Base-by-base conservation (phyloP, 23 red algal genomes). In the Pyropia yezoensis region DNA sequence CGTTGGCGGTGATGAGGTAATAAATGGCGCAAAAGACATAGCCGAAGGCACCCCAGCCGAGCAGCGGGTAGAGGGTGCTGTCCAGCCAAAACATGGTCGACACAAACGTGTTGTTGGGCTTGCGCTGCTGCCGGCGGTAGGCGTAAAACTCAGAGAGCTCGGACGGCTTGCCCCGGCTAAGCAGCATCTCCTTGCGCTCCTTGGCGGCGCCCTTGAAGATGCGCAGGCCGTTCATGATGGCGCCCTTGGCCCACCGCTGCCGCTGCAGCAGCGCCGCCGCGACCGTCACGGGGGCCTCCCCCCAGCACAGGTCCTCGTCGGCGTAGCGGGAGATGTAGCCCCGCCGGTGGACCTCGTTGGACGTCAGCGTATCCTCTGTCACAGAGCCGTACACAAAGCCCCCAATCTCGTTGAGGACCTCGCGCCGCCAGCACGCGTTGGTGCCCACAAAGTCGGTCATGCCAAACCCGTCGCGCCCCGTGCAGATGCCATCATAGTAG, bases 311-410 rank as follows among this genome's bases (percentile, higher is more conserved):
- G 32, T 87, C 82, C 53, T 87, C 82, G 15, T 70, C 33, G 18
- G 82, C 82, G 54, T 87, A 87, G 63, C 76, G 75, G 27, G 82
- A 87, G 25, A 77, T 66, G 62, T 87, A 87, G 12, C 82, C 82
- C 1, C 82, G 62, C 39, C 69, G 66, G 70, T 87, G 82, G 18
- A 87, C 82, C 63, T 87, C 82, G 28, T 87, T 87, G 6, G 82
- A 87, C 1, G 82, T 87, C 7, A 87, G 62, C 27, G 82, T 87
- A 24, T 87, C 82, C 50, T 87, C 82, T 15, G 82, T 87, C 7
- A 87, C 82, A 15, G 82, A 87, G 24, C 82, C 82, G 52, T 87
- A 87, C 4, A 87, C 82, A 65, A 87, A 68, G 52, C 82, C 82
- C 49, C 67, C 67, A 39, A 87, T 87, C 59, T 87, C 82, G 33